A percentile compares a stretch with the other conserved stretches of the same genome.
phyloP scores from a whole-genome alignment of 148 eudicot genomes.

The Chenopodium formosanum region DNA sequence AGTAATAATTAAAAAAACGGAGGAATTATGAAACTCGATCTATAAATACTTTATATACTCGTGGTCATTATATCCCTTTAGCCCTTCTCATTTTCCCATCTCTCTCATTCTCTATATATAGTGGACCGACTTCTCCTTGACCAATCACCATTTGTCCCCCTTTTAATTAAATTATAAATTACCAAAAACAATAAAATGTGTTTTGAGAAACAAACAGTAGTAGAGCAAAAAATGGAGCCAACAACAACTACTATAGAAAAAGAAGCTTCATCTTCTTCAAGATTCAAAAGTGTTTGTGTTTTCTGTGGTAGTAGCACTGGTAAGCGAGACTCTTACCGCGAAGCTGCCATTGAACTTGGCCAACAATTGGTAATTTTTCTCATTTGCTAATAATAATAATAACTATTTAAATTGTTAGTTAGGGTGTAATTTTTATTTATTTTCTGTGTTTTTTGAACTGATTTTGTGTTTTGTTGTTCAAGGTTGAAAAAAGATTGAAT shows the following conservation, averaged over 20 bases:
- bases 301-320: slow-evolving; percentile 63
- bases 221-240: slow-evolving; percentile 22
- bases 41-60: background rate
- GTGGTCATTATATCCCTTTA: background rate
- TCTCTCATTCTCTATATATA: slow-evolving; percentile 14
- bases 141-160: slow-evolving; percentile 23
- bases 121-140: slow-evolving; percentile 25
- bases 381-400: background rate
- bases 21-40: background rate
- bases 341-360: slow-evolving; percentile 58
- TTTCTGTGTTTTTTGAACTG: background rate
- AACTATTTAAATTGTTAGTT: too few relatives aligned
- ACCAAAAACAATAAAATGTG: slow-evolving; percentile 9
- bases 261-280: slow-evolving; percentile 33
- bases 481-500: slow-evolving; percentile 61
- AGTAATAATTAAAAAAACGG: too few relatives aligned
- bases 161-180: background rate
- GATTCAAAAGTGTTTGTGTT: slow-evolving; percentile 56
- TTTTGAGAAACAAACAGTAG: slow-evolving; percentile 23
- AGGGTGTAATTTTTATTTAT: too few relatives aligned
- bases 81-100: background rate
- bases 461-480: background rate
- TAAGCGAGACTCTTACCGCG: slow-evolving; percentile 42
- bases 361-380: slow-evolving; percentile 39
- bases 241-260: background rate